Evolutionary conservation across 2,329 filamentous ascomycete species (phyloP).

Genomic region (Bipolaris zeicola): DNA sequence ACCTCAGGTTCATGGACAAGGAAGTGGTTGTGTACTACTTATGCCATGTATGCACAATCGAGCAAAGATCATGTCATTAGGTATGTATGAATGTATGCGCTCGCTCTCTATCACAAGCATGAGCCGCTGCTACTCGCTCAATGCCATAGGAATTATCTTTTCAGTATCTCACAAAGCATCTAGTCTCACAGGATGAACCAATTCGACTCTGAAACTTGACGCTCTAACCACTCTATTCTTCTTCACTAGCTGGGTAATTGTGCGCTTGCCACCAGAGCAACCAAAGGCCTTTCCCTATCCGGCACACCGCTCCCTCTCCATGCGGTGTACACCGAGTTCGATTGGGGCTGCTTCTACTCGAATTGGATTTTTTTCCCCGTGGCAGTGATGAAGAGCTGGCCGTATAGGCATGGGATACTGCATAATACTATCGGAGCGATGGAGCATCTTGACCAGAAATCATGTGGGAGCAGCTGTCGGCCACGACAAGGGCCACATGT

Average conservation of each 20-base stretch:
- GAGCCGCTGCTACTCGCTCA: no score
- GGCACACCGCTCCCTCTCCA: background rate
- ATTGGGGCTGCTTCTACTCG: background rate
- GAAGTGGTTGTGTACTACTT: background rate
- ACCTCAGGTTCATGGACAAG: background rate
- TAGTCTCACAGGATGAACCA: background rate
- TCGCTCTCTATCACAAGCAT: no score
- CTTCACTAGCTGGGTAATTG: background rate
- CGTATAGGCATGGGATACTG: background rate
- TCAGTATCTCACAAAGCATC: background rate
- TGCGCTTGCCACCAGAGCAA: background rate
- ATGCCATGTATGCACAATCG: no score
- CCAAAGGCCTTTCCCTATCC: background rate
- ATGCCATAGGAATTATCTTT: background rate
- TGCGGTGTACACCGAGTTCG: no score
- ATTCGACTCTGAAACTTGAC: background rate
- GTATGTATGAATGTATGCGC: no score
- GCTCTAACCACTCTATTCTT: background rate
- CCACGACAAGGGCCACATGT: no score
- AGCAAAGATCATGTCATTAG: no score
- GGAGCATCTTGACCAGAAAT: no score
- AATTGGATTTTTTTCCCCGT: background rate
- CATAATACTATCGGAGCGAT: background rate
- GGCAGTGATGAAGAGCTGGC: no score
- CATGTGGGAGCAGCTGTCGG: no score